phyloP scores from a whole-genome alignment of 2,329 filamentous ascomycete genomes.

The Colletotrichum sp. region DNA sequence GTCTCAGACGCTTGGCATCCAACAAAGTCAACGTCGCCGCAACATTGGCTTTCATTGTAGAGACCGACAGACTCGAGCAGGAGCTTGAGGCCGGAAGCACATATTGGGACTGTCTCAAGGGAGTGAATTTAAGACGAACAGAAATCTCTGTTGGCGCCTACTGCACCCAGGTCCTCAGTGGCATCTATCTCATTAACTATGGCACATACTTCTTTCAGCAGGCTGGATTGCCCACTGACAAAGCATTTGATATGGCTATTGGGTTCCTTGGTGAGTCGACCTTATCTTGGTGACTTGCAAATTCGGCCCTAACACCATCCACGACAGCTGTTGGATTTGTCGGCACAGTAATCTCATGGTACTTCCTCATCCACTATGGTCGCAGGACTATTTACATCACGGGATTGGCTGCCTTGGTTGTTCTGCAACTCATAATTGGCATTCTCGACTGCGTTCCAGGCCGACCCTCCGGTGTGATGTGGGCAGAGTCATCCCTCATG shows the following conservation, averaged over 20 bases:
- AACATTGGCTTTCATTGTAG: conserved; percentile 59
- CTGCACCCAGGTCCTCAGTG: conserved; percentile 68
- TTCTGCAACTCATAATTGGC: conserved; percentile 47
- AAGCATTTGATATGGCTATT: conserved; percentile 47
- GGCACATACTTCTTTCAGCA: conserved; percentile 60
- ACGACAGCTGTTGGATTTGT: conserved; percentile 53
- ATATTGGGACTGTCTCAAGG: conserved; percentile 56
- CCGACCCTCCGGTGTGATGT: conserved; percentile 41
- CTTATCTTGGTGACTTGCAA: not conserved
- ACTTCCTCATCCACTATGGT: conserved; percentile 45
- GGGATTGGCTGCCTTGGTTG: conserved; percentile 41
- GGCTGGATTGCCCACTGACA: conserved; percentile 41
- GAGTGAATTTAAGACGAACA: conserved; percentile 54
- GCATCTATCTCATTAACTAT: conserved; percentile 69
- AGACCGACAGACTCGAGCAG: conserved; percentile 62
- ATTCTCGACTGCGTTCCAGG: conserved; percentile 50
- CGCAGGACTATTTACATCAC: conserved; percentile 46
- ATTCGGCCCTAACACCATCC: conserved; percentile 45
- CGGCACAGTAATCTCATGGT: conserved; percentile 48
- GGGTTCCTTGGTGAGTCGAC: conserved; percentile 42
- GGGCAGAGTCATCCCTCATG: conserved; percentile 56
- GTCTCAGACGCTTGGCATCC: conserved; percentile 49
- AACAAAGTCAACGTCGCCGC: conserved; percentile 50
- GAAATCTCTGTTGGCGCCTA: conserved; percentile 66
- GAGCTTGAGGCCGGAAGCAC: conserved; percentile 52